phyloP scores from a whole-genome alignment of 108 stramenopile species.

The Skeletonema tropicum region DNA sequence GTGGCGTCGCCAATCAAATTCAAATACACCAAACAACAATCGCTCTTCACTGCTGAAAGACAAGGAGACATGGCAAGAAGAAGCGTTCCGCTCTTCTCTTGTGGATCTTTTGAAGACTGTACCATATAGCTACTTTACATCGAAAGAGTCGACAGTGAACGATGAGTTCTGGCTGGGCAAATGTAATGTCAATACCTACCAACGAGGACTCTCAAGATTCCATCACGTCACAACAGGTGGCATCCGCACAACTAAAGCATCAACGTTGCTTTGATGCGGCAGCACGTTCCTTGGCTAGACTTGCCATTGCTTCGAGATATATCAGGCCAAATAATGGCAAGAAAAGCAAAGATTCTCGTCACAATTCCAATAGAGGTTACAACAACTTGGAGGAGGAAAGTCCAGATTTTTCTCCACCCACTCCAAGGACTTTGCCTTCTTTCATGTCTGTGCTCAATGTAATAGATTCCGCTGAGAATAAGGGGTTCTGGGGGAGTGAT shows the following conservation, averaged over 20 bases:
- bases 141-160: neutral
- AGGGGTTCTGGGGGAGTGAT: constrained; percentile 8
- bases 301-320: constrained; percentile 39
- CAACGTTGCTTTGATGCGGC: constrained; percentile 43
- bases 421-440: constrained; percentile 41
- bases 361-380: neutral
- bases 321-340: neutral
- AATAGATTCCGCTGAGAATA: constrained; percentile 8
- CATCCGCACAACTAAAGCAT: constrained; percentile 29
- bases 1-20: constrained; percentile 12
- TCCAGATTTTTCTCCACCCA: constrained; percentile 37
- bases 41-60: neutral
- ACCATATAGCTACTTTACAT: constrained; percentile 14
- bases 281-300: constrained; percentile 38
- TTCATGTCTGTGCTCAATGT: constrained; percentile 53
- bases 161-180: neutral
- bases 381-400: constrained; percentile 3
- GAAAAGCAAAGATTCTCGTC: neutral
- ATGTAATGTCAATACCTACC: neutral
- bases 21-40: constrained; percentile 18
- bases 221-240: constrained; percentile 29
- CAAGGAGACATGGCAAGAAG: constrained; percentile 36
- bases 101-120: constrained; percentile 29
- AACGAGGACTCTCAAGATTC: constrained; percentile 18
- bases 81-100: constrained; percentile 39